Conservation (phyloP, 1,139 yeast species). For the Suhomyces wounanorum region DNA sequence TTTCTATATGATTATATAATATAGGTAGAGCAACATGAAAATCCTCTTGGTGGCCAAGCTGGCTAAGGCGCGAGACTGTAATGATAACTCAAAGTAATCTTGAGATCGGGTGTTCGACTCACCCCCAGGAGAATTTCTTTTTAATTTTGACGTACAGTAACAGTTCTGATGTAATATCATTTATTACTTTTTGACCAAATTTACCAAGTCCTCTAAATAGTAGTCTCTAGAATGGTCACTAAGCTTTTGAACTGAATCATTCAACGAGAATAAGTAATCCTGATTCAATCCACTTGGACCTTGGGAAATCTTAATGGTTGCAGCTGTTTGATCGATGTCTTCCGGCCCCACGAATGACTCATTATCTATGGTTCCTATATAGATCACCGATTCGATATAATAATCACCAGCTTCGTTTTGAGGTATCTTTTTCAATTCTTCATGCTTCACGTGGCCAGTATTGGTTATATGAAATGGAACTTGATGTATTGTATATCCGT, state of each 20-base stretch:
- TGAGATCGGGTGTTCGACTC: conserved; percentile 87
- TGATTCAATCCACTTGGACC: conserved; percentile 86
- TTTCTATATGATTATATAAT: too few relatives aligned
- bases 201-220: conserved; percentile 40
- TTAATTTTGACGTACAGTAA: too few relatives aligned
- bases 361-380: conserved; percentile 81
- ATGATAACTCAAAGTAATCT: conserved; percentile 55
- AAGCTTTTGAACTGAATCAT: conserved; percentile 52
- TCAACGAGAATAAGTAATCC: conserved; percentile 65
- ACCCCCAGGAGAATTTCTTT: conserved; percentile 72
- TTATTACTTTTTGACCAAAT: conserved; percentile 2
- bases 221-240: conserved; percentile 39
- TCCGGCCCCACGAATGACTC: conserved; percentile 88
- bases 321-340: conserved; percentile 55
- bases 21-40: background rate
- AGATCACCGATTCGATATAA: conserved; percentile 62
- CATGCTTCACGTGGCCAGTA: conserved; percentile 20
- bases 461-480: conserved; percentile 61
- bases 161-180: too few relatives aligned
- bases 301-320: conserved; percentile 50
- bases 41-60: conserved; percentile 74
- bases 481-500: conserved; percentile 77
- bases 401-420: conserved; percentile 38
- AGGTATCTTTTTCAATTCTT: conserved; percentile 16
- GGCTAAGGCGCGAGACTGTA: conserved; percentile 85